Base-by-base conservation (phyloP, 768 basidiomycete genomes). In the Amylocystis lapponica region DNA sequence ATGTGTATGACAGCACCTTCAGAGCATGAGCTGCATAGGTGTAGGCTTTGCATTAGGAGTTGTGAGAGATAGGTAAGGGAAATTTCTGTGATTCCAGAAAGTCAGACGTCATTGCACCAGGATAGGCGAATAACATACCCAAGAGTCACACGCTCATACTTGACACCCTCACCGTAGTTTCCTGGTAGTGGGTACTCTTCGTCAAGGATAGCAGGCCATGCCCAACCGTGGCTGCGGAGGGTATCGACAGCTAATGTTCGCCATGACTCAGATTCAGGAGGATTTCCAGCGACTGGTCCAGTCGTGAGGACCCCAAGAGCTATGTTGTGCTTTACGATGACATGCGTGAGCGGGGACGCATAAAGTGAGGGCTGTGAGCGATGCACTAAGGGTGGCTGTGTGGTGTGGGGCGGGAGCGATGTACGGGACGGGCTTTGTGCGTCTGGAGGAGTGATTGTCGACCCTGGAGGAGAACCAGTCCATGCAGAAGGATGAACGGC, bases 401-500 rank as follows among this genome's bases (percentile, higher is more conserved):
- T 9, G 43, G 16, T 8, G 27, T 16, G 12, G 19, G 27, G 7
- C 27, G 21, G 16, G 38, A 23, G 21, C 42, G 41, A n/a, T 29
- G 35, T 22, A 33, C 46, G 30, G 9, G 40, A 2, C 36, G 32
- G 29, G 46, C 36, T 25, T 31, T 19, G 26, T 5, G 45, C 27
- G 25, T 45, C 33, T 19, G 21, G 23, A n/a, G 19, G 23, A 16
- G 44, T 16, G 14, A 19, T 31, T 3, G 43, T 27, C 20, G 41
- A 38, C 32, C 56, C 32, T 13, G 54, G 25, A 39, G 58, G 42
- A 1, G 60, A 50, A 23, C 57, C 48, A 30, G 71, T 69, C 87
- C 87, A 90, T 41, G 82, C 82, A 21, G 82, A 83, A 19, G 84
- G 82, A 56, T 83, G 81, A n/a, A 90, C 86, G 12, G 85, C 81